Evolutionary conservation across 257 asterid species (phyloP).

Genomic region (Gentiana straminea): DNA sequence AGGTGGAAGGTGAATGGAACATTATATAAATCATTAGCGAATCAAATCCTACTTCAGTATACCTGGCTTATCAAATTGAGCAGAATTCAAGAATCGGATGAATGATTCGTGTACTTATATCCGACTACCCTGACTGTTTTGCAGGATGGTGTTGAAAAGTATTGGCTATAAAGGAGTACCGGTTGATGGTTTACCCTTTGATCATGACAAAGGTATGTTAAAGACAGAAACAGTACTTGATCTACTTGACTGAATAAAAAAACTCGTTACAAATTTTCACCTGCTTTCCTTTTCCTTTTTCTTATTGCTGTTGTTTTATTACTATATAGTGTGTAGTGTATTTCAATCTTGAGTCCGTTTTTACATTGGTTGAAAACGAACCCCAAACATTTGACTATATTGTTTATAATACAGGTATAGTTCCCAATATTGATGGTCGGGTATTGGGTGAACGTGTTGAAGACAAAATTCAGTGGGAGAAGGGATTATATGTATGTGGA

Average conservation of each 20-base stretch:
- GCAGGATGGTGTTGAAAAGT: slow-evolving; percentile 76
- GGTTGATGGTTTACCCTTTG: slow-evolving; percentile 69
- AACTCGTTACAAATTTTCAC: too few relatives aligned
- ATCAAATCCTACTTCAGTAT: too few relatives aligned
- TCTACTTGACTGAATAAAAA: too few relatives aligned
- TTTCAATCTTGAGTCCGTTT: not conserved
- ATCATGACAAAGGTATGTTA: slow-evolving; percentile 39
- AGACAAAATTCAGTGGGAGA: slow-evolving; percentile 27
- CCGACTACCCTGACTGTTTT: slow-evolving; percentile 11
- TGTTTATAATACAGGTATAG: slow-evolving; percentile 39
- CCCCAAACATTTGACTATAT: not conserved
- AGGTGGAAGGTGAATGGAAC: too few relatives aligned
- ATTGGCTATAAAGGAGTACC: slow-evolving; percentile 82
- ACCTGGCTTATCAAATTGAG: too few relatives aligned
- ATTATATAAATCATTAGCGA: too few relatives aligned
- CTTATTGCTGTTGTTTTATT: too few relatives aligned
- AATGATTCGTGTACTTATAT: slow-evolving; percentile 1
- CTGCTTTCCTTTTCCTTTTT: too few relatives aligned
- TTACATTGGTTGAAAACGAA: not conserved
- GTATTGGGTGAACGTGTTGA: slow-evolving; percentile 34
- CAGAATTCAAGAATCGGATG: too few relatives aligned
- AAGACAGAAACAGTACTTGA: not conserved
- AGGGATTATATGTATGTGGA: slow-evolving; percentile 77
- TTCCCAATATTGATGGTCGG: slow-evolving; percentile 75
- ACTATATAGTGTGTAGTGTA: too few relatives aligned